A percentile compares a stretch with the other conserved stretches of the same genome.
Conservation (phyloP, 345 rosid species). For the Arabidopsis arenosa region DNA sequence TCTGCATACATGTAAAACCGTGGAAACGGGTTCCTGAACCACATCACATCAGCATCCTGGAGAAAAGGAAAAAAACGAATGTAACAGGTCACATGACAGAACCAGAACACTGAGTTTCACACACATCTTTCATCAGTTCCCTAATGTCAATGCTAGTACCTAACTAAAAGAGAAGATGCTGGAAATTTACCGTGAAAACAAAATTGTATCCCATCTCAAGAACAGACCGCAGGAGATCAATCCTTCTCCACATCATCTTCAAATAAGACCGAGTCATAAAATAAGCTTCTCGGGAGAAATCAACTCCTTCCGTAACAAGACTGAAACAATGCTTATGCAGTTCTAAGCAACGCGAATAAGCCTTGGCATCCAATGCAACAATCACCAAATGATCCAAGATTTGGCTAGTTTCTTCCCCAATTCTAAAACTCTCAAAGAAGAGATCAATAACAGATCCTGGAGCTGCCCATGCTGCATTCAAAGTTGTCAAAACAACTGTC, state of each 20-base stretch:
- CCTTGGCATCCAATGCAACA: constrained; percentile 71
- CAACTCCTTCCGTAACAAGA: constrained; percentile 67
- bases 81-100: constrained; percentile 38
- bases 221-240: constrained; percentile 68
- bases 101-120: background rate
- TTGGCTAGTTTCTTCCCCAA: constrained; percentile 60
- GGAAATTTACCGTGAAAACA: constrained; percentile 68
- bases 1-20: constrained; percentile 72
- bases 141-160: background rate
- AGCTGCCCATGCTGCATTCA: constrained; percentile 85
- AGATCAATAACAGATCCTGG: constrained; percentile 68
- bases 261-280: constrained; percentile 78
- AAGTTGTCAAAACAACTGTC: constrained; percentile 75
- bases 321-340: constrained; percentile 70
- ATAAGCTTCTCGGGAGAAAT: constrained; percentile 75
- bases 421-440: constrained; percentile 75
- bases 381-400: constrained; percentile 77
- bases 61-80: background rate
- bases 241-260: constrained; percentile 95
- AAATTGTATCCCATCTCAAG: constrained; percentile 87
- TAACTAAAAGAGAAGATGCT: background rate
- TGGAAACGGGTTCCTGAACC: constrained; percentile 88
- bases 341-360: constrained; percentile 59
- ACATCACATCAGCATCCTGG: constrained; percentile 95
- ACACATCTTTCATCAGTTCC: background rate